phyloP scores from a whole-genome alignment of 2,329 filamentous ascomycete genomes.

The Neofusicoccum ribis region DNA sequence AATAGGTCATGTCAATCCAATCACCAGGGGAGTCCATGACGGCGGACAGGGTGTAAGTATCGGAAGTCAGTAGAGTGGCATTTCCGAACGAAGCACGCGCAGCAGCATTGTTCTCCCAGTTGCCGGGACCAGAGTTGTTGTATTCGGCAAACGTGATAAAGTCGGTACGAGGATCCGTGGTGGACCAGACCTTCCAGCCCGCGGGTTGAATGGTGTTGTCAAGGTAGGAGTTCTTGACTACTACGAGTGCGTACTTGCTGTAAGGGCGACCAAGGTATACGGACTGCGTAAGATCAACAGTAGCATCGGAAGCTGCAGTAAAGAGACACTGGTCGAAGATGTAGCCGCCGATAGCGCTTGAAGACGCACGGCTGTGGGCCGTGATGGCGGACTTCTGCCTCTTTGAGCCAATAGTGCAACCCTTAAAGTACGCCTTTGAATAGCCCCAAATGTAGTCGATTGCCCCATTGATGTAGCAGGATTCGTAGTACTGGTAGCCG shows the following conservation, averaged over 20 bases:
- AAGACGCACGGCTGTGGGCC: conserved; percentile 26
- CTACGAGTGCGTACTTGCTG: conserved; percentile 47
- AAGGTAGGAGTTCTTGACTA: conserved; percentile 52
- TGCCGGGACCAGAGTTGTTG: conserved; percentile 51
- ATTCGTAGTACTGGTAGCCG: conserved; percentile 56
- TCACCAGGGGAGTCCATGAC: conserved; percentile 37
- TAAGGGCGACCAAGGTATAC: conserved; percentile 54
- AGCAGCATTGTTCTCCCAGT: conserved; percentile 38
- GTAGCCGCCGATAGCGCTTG: conserved; percentile 43
- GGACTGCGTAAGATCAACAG: conserved; percentile 34
- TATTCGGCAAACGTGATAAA: conserved; percentile 46
- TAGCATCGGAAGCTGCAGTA: conserved; percentile 33
- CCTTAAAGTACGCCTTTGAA: conserved; percentile 49
- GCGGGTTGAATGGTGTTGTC: conserved; percentile 56
- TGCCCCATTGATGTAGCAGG: conserved; percentile 56
- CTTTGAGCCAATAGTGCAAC: conserved; percentile 23
- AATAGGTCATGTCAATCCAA: conserved; percentile 45
- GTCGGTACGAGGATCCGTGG: conserved; percentile 32
- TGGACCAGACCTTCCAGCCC: conserved; percentile 51
- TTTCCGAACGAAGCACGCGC: conserved; percentile 39
- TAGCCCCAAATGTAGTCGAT: conserved; percentile 59
- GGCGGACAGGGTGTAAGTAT: conserved; percentile 33
- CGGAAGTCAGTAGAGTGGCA: conserved; percentile 38
- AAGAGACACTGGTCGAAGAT: conserved; percentile 54
- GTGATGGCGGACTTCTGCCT: conserved; percentile 24